Evolutionary conservation across 805 yeast genomes (phyloP).

Genomic region (Ogataea zsoltii): DNA sequence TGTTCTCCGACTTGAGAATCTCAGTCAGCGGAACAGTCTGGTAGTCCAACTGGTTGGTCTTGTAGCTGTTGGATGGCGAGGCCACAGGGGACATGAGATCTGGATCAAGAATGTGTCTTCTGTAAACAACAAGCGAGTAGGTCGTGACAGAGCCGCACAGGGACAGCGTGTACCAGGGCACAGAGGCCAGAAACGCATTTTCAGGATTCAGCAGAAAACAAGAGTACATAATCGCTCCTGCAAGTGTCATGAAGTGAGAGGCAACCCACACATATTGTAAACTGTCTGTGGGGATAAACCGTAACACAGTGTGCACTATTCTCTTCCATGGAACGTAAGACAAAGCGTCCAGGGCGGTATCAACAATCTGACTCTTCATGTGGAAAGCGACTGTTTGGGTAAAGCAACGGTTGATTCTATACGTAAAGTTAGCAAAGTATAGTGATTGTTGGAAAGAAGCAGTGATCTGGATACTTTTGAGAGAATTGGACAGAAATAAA

Average conservation of each 20-base stretch:
- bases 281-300: slow-evolving; percentile 17
- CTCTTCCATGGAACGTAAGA: slow-evolving; percentile 17
- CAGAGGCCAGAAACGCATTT: slow-evolving; percentile 6
- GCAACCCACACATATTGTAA: slow-evolving; percentile 24
- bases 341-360: slow-evolving; percentile 6
- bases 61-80: slow-evolving; percentile 5
- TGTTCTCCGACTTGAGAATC: slow-evolving; percentile 42
- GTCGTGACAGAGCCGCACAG: slow-evolving; percentile 30
- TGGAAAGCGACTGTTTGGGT: not conserved
- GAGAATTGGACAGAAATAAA: not conserved
- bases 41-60: slow-evolving; percentile 8
- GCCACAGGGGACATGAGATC: slow-evolving; percentile 9
- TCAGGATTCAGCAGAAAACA: slow-evolving; percentile 10
- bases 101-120: slow-evolving; percentile 25
- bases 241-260: slow-evolving; percentile 24
- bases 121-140: slow-evolving; percentile 32
- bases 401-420: not conserved
- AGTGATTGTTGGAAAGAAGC: not conserved
- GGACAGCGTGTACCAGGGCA: slow-evolving; percentile 24
- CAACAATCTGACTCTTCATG: slow-evolving; percentile 21
- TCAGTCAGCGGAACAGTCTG: slow-evolving; percentile 34
- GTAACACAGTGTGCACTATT: not conserved
- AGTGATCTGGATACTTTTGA: not conserved
- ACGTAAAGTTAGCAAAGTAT: not conserved
- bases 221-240: slow-evolving; percentile 20